These are phyloP conservation scores for Mycena citricolor DNA, from an alignment of 1,284 basidiomycete species.

Conservation along the genomic window DNA sequence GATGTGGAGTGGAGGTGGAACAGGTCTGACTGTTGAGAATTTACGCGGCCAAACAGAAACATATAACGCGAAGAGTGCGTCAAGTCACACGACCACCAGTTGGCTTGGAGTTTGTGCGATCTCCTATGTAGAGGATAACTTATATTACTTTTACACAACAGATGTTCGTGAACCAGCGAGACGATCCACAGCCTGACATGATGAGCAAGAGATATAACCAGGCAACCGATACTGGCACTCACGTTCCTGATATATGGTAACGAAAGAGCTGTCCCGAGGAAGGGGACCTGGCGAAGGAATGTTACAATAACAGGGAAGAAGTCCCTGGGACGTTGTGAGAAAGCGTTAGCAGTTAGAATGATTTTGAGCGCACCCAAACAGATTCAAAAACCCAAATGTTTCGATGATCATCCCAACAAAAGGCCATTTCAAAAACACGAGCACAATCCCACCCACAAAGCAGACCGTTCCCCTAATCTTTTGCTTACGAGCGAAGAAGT, in stretches of 20 bases:
- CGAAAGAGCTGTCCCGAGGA: conserved; percentile 85
- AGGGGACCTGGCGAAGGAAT: conserved; percentile 92
- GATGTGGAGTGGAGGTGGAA: conserved; percentile 1
- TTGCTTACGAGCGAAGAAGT: conserved; percentile 96
- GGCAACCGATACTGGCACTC: conserved; percentile 31
- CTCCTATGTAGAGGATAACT: neutral
- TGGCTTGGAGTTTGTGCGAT: neutral
- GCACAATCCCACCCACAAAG: conserved; percentile 86
- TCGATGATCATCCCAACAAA: conserved; percentile 93
- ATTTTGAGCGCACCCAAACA: conserved; percentile 94
- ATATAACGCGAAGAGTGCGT: neutral
- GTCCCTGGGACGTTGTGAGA: conserved; percentile 59
- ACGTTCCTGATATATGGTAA: conserved; percentile 82
- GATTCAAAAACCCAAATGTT: conserved; percentile 93
- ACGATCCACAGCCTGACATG: conserved; percentile 63
- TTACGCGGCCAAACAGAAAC: neutral
- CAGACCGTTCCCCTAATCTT: conserved; percentile 94
- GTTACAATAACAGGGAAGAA: conserved; percentile 99
- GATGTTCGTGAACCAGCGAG: conserved; percentile 75
- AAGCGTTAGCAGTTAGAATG: conserved; percentile 6
- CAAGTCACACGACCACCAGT: neutral
- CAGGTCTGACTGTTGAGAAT: neutral
- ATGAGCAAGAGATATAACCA: conserved; percentile 16
- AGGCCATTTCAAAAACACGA: conserved; percentile 91
- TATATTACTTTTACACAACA: conserved; percentile 53